phyloP scores from a whole-genome alignment of 1,284 basidiomycete species.

The Ustanciosporium gigantosporum region DNA sequence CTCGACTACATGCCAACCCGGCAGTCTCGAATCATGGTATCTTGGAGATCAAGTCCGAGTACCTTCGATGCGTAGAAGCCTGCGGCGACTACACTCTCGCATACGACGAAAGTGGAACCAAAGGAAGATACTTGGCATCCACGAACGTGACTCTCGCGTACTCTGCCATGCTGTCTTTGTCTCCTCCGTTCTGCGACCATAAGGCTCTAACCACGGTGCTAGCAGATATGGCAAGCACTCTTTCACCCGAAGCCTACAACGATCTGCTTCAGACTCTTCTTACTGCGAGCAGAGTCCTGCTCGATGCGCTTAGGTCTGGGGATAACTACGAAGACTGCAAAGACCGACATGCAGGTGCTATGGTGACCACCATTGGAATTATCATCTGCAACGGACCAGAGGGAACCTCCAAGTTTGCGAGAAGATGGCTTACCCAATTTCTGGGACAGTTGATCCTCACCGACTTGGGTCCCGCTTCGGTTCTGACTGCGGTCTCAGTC shows the following conservation, averaged over 20 bases:
- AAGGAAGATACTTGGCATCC: too few relatives aligned
- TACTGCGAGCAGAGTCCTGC: too few relatives aligned
- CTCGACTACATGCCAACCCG: too few relatives aligned
- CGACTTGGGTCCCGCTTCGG: not conserved
- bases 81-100: not conserved
- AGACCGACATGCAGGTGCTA: constrained; percentile 1
- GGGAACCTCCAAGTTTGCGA: constrained; percentile 27
- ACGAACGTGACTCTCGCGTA: not conserved
- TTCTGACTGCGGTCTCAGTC: not conserved
- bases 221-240: too few relatives aligned
- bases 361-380: constrained; percentile 19
- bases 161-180: too few relatives aligned
- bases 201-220: too few relatives aligned
- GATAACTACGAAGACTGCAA: too few relatives aligned
- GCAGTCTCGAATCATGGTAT: too few relatives aligned
- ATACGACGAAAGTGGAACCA: not conserved
- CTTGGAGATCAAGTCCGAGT: constrained; percentile 13
- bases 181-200: too few relatives aligned
- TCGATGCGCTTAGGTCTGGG: too few relatives aligned
- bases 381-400: constrained; percentile 27
- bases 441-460: constrained; percentile 8
- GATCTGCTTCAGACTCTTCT: not conserved
- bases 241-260: too few relatives aligned
- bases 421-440: constrained; percentile 21
- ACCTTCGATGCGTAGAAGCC: constrained; percentile 8